phyloP scores from a whole-genome alignment of 2,329 filamentous ascomycete genomes.

The Beauveria sp. region DNA sequence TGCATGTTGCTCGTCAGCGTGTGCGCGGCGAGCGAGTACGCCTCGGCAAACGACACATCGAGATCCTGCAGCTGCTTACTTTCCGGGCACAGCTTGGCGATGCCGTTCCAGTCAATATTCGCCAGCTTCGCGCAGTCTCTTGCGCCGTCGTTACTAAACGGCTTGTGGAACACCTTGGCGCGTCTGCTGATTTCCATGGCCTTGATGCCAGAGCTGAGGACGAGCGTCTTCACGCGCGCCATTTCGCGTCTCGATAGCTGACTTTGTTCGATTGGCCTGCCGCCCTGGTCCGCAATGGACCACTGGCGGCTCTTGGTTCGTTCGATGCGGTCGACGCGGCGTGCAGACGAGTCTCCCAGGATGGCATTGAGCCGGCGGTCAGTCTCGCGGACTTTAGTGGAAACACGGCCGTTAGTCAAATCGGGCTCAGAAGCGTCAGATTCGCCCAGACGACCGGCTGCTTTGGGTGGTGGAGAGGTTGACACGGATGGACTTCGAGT shows the following conservation, averaged over 20 bases:
- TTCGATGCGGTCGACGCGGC: conserved; percentile 15
- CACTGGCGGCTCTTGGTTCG: conserved; percentile 34
- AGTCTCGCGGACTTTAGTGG: conserved; percentile 23
- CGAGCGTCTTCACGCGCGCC: conserved; percentile 66
- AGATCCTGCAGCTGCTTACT: conserved; percentile 24
- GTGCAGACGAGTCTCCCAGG: conserved; percentile 14
- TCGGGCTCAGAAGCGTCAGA: conserved; percentile 34
- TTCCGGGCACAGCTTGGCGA: conserved; percentile 34
- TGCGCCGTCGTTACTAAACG: conserved; percentile 20
- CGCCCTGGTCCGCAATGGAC: conserved; percentile 40
- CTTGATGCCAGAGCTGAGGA: conserved; percentile 83
- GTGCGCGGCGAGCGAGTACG: conserved; percentile 46
- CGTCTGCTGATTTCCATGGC: conserved; percentile 70
- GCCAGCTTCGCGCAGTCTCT: conserved; percentile 16
- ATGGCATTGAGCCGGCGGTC: conserved; percentile 30
- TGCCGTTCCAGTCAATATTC: conserved; percentile 31
- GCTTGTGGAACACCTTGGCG: conserved; percentile 41
- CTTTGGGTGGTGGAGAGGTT: conserved; percentile 22
- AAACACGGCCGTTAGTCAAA: conserved; percentile 22
- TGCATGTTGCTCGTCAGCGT: conserved; percentile 41
- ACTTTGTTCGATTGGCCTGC: conserved; percentile 25
- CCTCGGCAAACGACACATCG: conserved; percentile 32
- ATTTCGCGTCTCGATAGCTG: conserved; percentile 62
- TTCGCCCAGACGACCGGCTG: conserved; percentile 17
- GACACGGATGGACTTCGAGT: conserved; percentile 34